These are phyloP conservation scores for Fragaria vesca DNA, from an alignment of 306 rosid genomes.

Conservation along the genomic window DNA sequence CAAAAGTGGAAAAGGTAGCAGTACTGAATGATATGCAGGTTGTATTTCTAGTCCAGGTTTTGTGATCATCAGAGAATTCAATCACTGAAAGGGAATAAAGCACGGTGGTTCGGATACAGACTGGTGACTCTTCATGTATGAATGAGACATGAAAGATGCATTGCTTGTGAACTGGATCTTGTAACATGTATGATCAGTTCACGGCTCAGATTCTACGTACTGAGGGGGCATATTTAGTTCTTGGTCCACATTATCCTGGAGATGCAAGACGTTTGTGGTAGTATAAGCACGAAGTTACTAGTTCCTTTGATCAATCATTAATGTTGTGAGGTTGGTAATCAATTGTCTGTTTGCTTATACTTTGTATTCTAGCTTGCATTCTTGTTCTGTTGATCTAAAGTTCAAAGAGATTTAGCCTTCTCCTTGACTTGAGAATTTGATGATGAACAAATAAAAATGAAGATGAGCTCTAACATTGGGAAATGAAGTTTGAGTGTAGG, in stretches of 20 bases:
- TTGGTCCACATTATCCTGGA: constrained; percentile 28
- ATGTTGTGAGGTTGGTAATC: neutral
- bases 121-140: constrained; percentile 5
- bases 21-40: neutral
- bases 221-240: neutral
- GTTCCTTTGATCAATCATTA: neutral
- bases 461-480: neutral
- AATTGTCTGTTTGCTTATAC: constrained; percentile 12
- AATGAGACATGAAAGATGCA: constrained; percentile 7
- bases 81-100: neutral
- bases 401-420: neutral
- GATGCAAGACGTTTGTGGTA: constrained; percentile 26
- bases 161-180: neutral
- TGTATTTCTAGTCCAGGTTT: neutral
- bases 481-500: neutral
- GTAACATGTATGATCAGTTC: constrained; percentile 2
- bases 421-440: neutral
- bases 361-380: neutral
- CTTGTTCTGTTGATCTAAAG: neutral
- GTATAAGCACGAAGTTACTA: neutral
- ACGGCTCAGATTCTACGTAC: neutral
- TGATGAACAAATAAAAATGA: neutral
- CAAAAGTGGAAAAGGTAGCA: neutral
- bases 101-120: neutral
- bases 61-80: constrained; percentile 7